Evolutionary conservation across 306 rosid genomes (phyloP).

Genomic region (Casuarina glauca): DNA sequence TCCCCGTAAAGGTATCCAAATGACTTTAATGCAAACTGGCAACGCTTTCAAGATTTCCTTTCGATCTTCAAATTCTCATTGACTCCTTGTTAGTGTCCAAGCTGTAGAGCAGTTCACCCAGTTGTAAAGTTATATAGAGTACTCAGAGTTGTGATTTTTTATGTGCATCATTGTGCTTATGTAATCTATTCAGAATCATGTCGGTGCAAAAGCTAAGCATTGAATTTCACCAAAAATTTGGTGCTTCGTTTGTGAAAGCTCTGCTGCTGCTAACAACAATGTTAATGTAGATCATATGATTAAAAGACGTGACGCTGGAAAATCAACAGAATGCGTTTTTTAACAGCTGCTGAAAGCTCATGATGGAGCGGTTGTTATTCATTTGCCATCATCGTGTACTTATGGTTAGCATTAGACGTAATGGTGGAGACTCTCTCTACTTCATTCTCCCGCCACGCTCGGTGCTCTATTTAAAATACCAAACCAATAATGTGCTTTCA

Average conservation of each 20-base stretch:
- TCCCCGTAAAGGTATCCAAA: background rate
- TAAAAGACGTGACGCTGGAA: too few relatives aligned
- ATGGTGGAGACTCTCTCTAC: background rate
- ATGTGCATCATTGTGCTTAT: background rate
- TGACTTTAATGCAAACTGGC: background rate
- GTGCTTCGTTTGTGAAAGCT: conserved; percentile 3
- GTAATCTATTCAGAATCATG: background rate
- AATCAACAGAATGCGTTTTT: background rate
- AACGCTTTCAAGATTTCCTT: conserved; percentile 13
- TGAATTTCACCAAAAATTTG: background rate
- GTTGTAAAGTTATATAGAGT: background rate
- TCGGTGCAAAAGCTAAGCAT: background rate
- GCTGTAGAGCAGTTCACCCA: conserved; percentile 20
- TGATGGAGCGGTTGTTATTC: background rate
- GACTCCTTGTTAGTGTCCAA: background rate
- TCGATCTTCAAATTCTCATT: background rate
- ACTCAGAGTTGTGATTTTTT: background rate
- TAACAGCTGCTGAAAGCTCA: background rate
- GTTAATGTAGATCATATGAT: too few relatives aligned
- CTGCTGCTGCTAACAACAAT: conserved; percentile 14
- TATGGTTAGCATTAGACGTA: background rate
- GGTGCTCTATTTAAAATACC: background rate
- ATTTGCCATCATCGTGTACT: background rate
- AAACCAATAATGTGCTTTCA: background rate
- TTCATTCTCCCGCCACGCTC: conserved; percentile 1